phyloP scores from a whole-genome alignment of 306 rosid species.

The Lithocarpus polystachyus region DNA sequence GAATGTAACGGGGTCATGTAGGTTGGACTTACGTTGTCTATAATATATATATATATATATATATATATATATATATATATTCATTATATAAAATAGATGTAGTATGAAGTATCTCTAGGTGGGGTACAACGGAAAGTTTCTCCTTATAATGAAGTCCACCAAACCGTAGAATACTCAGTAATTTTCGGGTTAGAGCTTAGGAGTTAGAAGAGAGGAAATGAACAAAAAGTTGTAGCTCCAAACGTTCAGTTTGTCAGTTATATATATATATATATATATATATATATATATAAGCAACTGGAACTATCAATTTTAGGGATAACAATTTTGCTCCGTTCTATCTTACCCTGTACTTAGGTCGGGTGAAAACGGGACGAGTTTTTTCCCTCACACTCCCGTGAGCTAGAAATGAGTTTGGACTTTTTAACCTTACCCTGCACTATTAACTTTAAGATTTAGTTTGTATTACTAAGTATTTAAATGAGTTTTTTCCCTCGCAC shows the following conservation, averaged over 20 bases:
- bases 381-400: too few relatives aligned
- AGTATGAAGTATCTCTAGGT: background rate
- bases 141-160: constrained; percentile 37
- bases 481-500: too few relatives aligned
- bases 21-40: constrained; percentile 26
- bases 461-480: too few relatives aligned
- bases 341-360: too few relatives aligned
- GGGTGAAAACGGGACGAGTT: too few relatives aligned
- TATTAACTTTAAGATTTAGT: too few relatives aligned
- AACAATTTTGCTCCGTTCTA: too few relatives aligned
- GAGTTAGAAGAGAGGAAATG: background rate
- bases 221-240: background rate
- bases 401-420: too few relatives aligned
- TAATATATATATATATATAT: background rate
- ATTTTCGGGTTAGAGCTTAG: background rate
- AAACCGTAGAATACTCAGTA: constrained; percentile 21
- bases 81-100: background rate
- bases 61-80: background rate
- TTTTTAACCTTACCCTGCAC: too few relatives aligned
- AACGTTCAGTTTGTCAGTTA: background rate
- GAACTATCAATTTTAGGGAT: too few relatives aligned
- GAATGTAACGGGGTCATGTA: constrained; percentile 51
- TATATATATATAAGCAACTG: too few relatives aligned
- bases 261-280: too few relatives aligned
- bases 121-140: constrained; percentile 20